phyloP scores from a whole-genome alignment of 495 filamentous ascomycete species.

The Penicillium ochrochloron region DNA sequence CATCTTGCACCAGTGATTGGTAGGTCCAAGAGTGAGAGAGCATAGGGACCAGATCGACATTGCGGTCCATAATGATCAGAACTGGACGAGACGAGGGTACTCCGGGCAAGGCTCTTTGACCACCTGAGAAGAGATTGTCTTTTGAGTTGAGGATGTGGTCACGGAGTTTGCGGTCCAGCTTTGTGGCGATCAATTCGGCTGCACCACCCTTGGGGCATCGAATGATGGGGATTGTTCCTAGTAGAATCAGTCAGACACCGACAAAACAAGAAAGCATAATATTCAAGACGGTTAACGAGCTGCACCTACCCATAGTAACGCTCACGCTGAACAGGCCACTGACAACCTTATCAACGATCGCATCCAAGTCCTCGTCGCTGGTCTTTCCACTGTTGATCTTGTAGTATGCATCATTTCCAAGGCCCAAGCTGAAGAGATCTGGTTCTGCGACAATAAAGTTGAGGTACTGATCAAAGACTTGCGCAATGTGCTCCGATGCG shows the following conservation, averaged over 20 bases:
- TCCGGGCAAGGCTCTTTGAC: slow-evolving; percentile 54
- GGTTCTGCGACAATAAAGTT: slow-evolving; percentile 98
- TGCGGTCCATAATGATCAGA: slow-evolving; percentile 88
- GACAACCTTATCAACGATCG: slow-evolving; percentile 85
- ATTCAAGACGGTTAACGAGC: background rate
- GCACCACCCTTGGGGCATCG: slow-evolving; percentile 89
- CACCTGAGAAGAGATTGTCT: slow-evolving; percentile 83
- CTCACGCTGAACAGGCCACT: slow-evolving; percentile 95
- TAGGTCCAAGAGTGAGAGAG: slow-evolving; percentile 99
- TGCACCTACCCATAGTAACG: slow-evolving; percentile 86
- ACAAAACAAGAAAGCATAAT: background rate
- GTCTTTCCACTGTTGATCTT: slow-evolving; percentile 92
- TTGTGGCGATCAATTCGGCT: slow-evolving; percentile 91
- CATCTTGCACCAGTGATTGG: slow-evolving; percentile 93
- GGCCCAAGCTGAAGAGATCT: slow-evolving; percentile 90
- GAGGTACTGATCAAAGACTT: slow-evolving; percentile 96
- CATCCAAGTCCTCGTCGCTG: slow-evolving; percentile 86
- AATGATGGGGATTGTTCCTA: slow-evolving; percentile 90
- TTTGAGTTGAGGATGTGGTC: slow-evolving; percentile 98
- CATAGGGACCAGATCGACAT: slow-evolving; percentile 97
- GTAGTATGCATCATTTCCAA: slow-evolving; percentile 90
- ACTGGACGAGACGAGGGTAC: slow-evolving; percentile 78
- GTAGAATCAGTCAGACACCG: background rate
- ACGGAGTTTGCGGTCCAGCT: slow-evolving; percentile 91
- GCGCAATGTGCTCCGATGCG: slow-evolving; percentile 84